Base-by-base conservation (phyloP, 2,329 filamentous ascomycete genomes). In the Colletotrichum lini region DNA sequence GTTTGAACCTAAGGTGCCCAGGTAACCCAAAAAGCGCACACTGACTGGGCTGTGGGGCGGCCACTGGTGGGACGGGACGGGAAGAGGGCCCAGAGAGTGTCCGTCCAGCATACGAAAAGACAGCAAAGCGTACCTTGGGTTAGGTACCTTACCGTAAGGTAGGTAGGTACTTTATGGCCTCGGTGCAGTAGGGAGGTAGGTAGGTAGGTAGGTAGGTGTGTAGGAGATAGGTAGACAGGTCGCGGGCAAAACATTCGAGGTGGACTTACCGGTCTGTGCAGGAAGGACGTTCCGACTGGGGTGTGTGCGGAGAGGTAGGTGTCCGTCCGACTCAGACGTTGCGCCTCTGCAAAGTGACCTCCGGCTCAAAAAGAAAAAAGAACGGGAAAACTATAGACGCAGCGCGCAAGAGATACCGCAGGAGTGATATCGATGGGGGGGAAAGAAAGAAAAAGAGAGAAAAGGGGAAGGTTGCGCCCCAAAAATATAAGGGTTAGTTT, bases 211-310 rank as follows among this genome's bases (percentile, higher is more conserved):
- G 35, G 35, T 38, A 38, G 30, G 30, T 30, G 30, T 26, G 23
- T 3, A 35, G 7, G 6, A 35, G 30, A 8, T 35, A 35, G 30
- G 8, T 35, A 35, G 30, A 35, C 30, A 35, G 30, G 30, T 35
- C 35, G 9, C 35, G 47, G 60, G 60, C 21, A 53, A 42, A 15
- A 18, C 21, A 38, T 12, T 15, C 12, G 35, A 35, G 35, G 30
- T 16, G 30, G 45, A 53, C 60, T n/a, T 44, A 63, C 60, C 45
- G 45, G 58, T 50, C 58, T 40, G 45, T 61, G 58, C 58, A 40
- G 40, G 45, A 45, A 50, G 30, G 58, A 44, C 45, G 45, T 47
- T n/a, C 60, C 47, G 21, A 35, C 6, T n/a, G 15, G 40, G 21
- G 30, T 18, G 45, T 38, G 35, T 38, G 35, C 35, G 35, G 35